Base-by-base conservation (phyloP, 2,329 filamentous ascomycete species). In the Colletotrichum shisoi region DNA sequence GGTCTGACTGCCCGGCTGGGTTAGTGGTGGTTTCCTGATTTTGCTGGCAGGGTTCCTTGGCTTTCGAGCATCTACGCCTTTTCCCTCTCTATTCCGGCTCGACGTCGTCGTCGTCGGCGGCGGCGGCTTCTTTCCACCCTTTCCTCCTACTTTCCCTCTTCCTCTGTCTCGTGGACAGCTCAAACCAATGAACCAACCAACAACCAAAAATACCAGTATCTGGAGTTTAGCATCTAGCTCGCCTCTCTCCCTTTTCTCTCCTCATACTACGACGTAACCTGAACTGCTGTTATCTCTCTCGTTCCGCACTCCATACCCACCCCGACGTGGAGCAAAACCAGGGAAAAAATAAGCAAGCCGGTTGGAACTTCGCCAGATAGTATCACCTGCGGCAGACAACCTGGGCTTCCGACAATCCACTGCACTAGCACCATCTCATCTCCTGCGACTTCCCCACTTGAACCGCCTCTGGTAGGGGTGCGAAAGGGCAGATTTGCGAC, bases 381-480 rank as follows among this genome's bases (percentile, higher is more conserved):
- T 34, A 34, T 45, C 42, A 57, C 58, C 51, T 60, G 64, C 64
- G 54, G 64, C 61, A 60, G 49, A 67, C 61, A 60, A 56, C 61
- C 64, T 67, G 42, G 42, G 61, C 61, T 59, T 57, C 27, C 31
- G 49, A 64, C 54, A 59, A 44, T 44, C 64, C 54, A 67, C 54
- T 59, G 27, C 61, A 53, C 64, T 67, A 67, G 64, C 54, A 67
- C 61, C 54, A 64, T 54, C 61, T 67, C 64, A 67, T 67, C 64
- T 67, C 64, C 64, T 54, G 64, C 64, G 19, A 59, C 61, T 17
- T 52, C 64, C 57, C 64, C 64, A 67, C 64, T 64, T 56, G 61
- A 44, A 53, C 61, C 40, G 53, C 40, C 54, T 31, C 48, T 62
- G 48, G 34, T 39, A 59, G 45, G 64, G 39, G 63, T 58, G 56